A percentile compares a stretch with the other conserved stretches of the same genome.
These are phyloP conservation scores for Porcisia deanei DNA, from an alignment of 208 protist species.

Conservation along the genomic window DNA sequence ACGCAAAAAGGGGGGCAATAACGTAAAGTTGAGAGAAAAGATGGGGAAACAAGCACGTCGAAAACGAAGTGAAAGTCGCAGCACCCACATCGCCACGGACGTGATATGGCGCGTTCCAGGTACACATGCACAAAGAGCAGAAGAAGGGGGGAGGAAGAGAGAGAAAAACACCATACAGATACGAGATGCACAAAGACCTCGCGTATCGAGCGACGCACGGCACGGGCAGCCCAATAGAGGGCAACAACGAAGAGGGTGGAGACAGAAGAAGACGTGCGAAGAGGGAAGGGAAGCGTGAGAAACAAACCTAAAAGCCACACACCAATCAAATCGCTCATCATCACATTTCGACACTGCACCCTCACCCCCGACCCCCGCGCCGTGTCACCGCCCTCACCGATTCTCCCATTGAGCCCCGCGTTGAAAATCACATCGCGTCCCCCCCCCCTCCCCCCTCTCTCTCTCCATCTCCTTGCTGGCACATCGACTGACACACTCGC, in stretches of 20 bases:
- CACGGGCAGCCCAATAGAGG: not conserved
- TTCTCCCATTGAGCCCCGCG: not conserved
- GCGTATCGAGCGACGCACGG: not conserved
- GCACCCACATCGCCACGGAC: not conserved
- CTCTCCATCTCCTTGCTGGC: not conserved
- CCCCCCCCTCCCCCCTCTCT: not conserved
- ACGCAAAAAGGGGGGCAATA: not conserved
- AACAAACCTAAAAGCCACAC: not conserved
- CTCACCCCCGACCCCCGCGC: not conserved
- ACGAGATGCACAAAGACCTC: not conserved
- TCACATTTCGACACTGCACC: not conserved
- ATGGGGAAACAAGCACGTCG: not conserved
- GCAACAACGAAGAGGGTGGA: too few relatives aligned
- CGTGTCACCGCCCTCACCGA: not conserved
- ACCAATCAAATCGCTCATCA: not conserved
- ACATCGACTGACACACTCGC: not conserved
- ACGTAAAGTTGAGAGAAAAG: not conserved
- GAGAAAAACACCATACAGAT: not conserved
- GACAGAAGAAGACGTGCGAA: not conserved
- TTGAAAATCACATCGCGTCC: not conserved
- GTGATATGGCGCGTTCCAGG: not conserved
- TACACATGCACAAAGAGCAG: not conserved
- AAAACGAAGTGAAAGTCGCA: not conserved
- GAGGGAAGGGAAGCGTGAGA: not conserved
- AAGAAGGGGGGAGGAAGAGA: conserved; percentile 4